Evolutionary conservation across 2,329 filamentous ascomycete species (phyloP).

Genomic region (Coniochaeta sp.): DNA sequence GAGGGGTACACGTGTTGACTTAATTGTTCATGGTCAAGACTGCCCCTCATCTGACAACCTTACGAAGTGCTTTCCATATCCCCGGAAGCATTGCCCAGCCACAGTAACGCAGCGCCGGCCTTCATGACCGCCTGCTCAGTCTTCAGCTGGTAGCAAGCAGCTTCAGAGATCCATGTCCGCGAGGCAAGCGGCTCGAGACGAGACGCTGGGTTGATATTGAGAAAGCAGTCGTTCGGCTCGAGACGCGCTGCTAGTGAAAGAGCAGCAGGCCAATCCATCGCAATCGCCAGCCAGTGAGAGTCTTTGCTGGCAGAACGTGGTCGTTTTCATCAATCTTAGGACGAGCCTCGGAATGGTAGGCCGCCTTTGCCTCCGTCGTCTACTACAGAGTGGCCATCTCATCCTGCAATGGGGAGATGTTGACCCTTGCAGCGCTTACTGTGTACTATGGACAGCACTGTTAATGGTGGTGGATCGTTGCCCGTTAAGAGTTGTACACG

Average conservation of each 20-base stretch:
- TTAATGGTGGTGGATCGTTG: background rate
- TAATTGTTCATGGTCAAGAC: background rate
- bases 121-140: background rate
- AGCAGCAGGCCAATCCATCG: background rate
- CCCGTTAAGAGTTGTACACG: background rate
- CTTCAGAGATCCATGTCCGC: too few species aligned
- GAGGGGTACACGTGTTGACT: background rate
- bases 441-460: background rate
- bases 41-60: background rate
- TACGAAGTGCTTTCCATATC: background rate
- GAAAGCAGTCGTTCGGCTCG: too few species aligned
- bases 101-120: background rate
- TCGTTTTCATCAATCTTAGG: background rate
- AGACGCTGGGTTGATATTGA: too few species aligned
- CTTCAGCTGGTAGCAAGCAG: background rate
- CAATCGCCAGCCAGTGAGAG: background rate
- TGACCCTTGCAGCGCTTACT: background rate
- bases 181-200: too few species aligned
- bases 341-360: background rate
- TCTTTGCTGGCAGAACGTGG: background rate
- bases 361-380: background rate
- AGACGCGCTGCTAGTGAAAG: background rate
- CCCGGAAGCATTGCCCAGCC: background rate
- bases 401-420: too few species aligned
- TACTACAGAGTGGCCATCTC: too few species aligned